Evolutionary conservation across 148 eudicot species (phyloP).

Genomic region (Camellia sinensis): DNA sequence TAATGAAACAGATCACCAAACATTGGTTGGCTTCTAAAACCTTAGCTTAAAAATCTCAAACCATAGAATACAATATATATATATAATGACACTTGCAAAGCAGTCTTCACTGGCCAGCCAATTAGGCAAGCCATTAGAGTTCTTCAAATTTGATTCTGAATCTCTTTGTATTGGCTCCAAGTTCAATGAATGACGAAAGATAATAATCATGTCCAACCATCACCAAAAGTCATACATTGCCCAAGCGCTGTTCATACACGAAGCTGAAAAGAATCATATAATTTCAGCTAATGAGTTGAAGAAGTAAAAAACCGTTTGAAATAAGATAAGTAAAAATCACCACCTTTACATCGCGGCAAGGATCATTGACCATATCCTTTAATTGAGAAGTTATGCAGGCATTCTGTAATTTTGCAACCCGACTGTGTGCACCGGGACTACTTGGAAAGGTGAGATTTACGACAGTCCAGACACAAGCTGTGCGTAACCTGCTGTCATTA

Average conservation of each 20-base stretch:
- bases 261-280: constrained; percentile 51
- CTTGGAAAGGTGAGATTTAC: constrained; percentile 76
- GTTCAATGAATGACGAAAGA: not conserved
- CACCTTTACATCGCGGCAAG: constrained; percentile 94
- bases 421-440: constrained; percentile 59
- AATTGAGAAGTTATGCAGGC: constrained; percentile 65
- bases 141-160: no score
- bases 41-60: no score
- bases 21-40: no score
- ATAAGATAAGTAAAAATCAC: constrained; percentile 30
- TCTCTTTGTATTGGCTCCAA: constrained; percentile 6
- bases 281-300: not conserved
- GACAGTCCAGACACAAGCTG: constrained; percentile 75
- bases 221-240: constrained; percentile 49
- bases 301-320: not conserved
- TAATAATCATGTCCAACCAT: constrained; percentile 35
- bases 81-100: no score
- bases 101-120: no score
- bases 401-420: constrained; percentile 53
- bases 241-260: constrained; percentile 62
- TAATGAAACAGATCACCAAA: no score
- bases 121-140: no score
- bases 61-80: no score
- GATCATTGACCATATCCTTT: constrained; percentile 77
- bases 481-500: constrained; percentile 57